Base-by-base conservation (phyloP, 805 yeast genomes). In the Tetrapisispora nanseiensis region DNA sequence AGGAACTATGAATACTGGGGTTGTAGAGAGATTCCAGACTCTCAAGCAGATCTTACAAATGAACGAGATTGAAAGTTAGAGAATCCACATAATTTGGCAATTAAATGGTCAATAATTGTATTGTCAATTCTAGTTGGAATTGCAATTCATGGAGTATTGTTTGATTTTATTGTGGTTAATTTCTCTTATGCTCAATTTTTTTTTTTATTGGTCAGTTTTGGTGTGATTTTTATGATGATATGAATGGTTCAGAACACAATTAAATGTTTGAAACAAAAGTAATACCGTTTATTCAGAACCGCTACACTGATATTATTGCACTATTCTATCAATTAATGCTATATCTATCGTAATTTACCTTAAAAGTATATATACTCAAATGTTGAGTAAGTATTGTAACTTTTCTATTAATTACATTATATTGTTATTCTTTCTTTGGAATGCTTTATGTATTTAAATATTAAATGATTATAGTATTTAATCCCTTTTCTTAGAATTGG, bases 251-350 rank as follows among this genome's bases (percentile, higher is more conserved):
- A 40, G 42, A 40, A 40, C 24, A 23, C 20, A 27, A n/a, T 32
- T 16, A 32, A 22, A 39, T 33, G 38, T 33, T 39, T 40, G 42
- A 40, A 28, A 40, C 37, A 40, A 40, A 33, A 39, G 36, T 40
- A 27, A 40, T 33, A 40, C 42, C 42, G 42, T 45, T 33, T 37
- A 37, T 32, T 43, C 52, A 49, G 52, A 49, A 49, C 52, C 52
- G 52, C 52, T 49, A 49, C 52, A 44, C 52, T 49, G 52, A 49
- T 51, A 49, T 15, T 11, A 23, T n/a, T 27, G 6, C 10, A 15
- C 15, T 18, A n/a, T 26, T 24, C 19, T 23, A 6, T 26, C n/a
- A 5, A 18, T 33, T 40, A 8, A 19, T 24, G 3, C 4, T 21
- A 7, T 22, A 23, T n/a, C 15, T 6, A 15, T 33, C n/a, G 3